Conservation (phyloP, 2,329 filamentous ascomycete species). For the Pseudogymnoascus sp. region DNA sequence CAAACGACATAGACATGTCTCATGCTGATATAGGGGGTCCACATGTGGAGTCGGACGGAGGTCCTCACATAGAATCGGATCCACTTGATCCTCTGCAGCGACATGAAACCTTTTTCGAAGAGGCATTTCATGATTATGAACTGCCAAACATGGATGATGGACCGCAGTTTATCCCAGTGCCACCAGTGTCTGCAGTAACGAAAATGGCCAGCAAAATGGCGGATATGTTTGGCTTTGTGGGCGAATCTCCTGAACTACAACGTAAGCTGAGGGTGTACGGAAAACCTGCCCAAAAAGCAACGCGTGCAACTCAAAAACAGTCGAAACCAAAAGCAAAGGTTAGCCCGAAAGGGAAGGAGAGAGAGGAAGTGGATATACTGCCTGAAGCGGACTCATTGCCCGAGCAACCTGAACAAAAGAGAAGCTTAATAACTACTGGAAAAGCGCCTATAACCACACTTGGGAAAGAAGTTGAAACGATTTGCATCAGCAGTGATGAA, state of each 20-base stretch:
- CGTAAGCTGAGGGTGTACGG: not conserved
- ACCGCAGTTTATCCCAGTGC: not conserved
- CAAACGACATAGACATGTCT: too few relatives aligned
- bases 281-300: not conserved
- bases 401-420: not conserved
- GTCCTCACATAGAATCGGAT: not conserved
- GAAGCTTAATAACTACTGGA: not conserved
- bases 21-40: not conserved
- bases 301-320: not conserved
- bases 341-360: not conserved
- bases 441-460: not conserved
- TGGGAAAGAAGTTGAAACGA: not conserved
- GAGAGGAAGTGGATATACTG: not conserved
- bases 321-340: not conserved
- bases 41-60: not conserved
- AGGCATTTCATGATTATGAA: conserved; percentile 2
- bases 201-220: not conserved
- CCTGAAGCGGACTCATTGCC: not conserved
- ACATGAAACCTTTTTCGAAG: not conserved
- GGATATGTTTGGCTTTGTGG: not conserved
- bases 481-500: not conserved
- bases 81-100: not conserved
- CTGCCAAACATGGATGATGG: not conserved
- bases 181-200: not conserved
- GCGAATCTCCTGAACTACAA: not conserved